Percentiles rank a stretch among this genome's conserved stretches.
Evolutionary conservation across 306 rosid genomes (phyloP).

Genomic region (Ormosia emarginata): DNA sequence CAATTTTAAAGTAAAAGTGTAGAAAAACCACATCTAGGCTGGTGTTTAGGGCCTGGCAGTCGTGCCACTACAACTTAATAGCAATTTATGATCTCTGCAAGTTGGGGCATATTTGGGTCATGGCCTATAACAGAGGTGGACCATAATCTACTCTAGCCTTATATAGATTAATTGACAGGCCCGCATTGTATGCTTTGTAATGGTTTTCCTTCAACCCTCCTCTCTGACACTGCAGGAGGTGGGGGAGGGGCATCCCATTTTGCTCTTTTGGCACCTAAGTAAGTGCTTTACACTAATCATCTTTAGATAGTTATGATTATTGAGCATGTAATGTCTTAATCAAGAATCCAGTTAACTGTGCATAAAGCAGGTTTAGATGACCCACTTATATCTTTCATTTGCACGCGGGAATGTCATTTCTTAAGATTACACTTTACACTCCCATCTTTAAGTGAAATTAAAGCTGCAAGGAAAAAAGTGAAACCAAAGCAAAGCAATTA

Average conservation of each 20-base stretch:
- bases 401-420: conserved; percentile 75
- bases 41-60: conserved; percentile 31
- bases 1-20: background rate
- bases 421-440: conserved; percentile 43
- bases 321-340: conserved; percentile 53
- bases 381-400: conserved; percentile 48
- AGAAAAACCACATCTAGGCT: conserved; percentile 37
- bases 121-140: conserved; percentile 33
- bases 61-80: background rate
- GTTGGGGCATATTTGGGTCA: conserved; percentile 23
- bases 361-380: conserved; percentile 50
- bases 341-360: conserved; percentile 51
- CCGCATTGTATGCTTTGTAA: background rate
- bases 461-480: conserved; percentile 42
- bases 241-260: conserved; percentile 27
- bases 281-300: conserved; percentile 36
- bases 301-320: conserved; percentile 38
- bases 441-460: conserved; percentile 31
- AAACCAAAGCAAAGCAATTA: conserved; percentile 42
- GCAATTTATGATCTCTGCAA: conserved; percentile 3
- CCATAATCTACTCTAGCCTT: conserved; percentile 30
- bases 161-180: conserved; percentile 11
- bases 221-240: background rate
- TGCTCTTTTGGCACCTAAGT: conserved; percentile 40
- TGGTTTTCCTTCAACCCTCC: background rate